Evolutionary conservation across 2,329 filamentous ascomycete species (phyloP).

Genomic region (Helotiales sp.): DNA sequence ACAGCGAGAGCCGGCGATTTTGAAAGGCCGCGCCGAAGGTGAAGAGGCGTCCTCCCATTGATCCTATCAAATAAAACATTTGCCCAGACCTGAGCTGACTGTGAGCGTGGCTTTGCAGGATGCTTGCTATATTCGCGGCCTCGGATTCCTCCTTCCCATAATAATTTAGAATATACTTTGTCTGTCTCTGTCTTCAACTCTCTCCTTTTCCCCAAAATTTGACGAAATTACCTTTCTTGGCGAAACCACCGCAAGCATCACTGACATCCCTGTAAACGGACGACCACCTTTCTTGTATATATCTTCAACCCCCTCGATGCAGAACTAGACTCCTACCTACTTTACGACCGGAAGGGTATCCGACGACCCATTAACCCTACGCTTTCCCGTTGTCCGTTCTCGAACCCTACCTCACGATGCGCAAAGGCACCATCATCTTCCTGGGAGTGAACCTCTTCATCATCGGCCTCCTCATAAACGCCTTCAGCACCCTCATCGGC

Average conservation of each 20-base stretch:
- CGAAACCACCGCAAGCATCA: background rate
- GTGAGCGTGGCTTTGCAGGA: background rate
- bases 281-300: background rate
- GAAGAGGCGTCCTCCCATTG: too few relatives aligned
- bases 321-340: background rate
- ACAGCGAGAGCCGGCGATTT: background rate
- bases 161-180: background rate
- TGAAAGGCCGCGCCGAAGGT: background rate
- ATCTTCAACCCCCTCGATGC: background rate
- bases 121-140: background rate
- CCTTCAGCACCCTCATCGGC: slow-evolving; percentile 69
- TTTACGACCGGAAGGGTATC: background rate
- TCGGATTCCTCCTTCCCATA: background rate
- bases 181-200: background rate
- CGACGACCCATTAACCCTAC: background rate
- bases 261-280: background rate
- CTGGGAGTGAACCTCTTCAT: slow-evolving; percentile 61
- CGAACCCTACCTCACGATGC: slow-evolving; percentile 30
- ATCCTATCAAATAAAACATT: background rate
- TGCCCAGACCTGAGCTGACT: background rate
- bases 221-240: background rate
- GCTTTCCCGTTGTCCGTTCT: background rate
- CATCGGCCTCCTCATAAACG: slow-evolving; percentile 63
- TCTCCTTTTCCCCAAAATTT: background rate
- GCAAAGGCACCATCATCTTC: slow-evolving; percentile 36